These are phyloP conservation scores for Tetrahymena malaccensis DNA, from an alignment of 73 alveolate genomes.

Conservation along the genomic window DNA sequence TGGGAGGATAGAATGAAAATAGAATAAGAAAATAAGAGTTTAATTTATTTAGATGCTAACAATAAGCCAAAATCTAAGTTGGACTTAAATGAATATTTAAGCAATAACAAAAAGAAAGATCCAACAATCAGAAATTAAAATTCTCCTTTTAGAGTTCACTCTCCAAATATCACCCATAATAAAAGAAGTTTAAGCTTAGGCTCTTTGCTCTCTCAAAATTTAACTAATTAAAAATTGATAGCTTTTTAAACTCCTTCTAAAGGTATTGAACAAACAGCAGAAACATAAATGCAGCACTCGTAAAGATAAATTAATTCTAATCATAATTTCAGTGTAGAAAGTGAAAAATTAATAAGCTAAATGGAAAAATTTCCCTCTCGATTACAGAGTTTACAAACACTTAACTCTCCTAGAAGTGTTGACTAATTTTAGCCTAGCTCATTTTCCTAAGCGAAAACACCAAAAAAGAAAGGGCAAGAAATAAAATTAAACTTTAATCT, in stretches of 20 bases:
- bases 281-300: background rate
- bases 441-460: background rate
- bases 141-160: background rate
- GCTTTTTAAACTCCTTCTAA: background rate
- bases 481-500: background rate
- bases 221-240: background rate
- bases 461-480: background rate
- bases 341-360: background rate
- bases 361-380: background rate
- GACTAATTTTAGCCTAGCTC: background rate
- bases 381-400: background rate
- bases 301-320: background rate
- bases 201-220: background rate
- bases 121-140: background rate
- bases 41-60: background rate
- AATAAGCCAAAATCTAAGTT: background rate
- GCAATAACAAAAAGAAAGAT: background rate
- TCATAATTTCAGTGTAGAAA: background rate
- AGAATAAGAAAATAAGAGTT: background rate
- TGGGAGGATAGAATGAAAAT: background rate
- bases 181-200: background rate
- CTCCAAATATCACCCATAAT: background rate
- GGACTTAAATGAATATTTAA: background rate
- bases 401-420: background rate
- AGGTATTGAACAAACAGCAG: background rate